Evolutionary conservation across 2,329 filamentous ascomycete species (phyloP).

Genomic region (Hypoxylon rubiginosum): DNA sequence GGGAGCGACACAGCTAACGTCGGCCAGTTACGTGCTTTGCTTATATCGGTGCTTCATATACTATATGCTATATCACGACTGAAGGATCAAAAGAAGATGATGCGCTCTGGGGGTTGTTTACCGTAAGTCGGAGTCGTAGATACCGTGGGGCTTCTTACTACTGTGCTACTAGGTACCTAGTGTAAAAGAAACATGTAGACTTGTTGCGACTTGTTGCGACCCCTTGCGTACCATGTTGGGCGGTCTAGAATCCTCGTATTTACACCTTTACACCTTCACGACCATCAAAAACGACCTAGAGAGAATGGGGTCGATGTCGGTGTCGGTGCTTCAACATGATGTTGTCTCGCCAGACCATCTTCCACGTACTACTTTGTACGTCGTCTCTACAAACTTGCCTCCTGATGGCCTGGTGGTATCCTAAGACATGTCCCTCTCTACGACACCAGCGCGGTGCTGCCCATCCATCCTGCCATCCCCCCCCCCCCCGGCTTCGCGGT

Average conservation of each 20-base stretch:
- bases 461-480: conserved; percentile 7
- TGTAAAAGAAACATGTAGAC: conserved; percentile 4
- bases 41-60: conserved; percentile 11
- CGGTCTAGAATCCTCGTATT: conserved; percentile 26
- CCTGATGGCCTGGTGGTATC: not conserved
- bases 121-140: conserved; percentile 5
- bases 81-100: conserved; percentile 11
- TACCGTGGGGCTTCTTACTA: conserved; percentile 1
- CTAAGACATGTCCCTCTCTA: conserved; percentile 27
- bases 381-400: conserved; percentile 8
- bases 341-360: conserved; percentile 17
- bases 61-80: not conserved
- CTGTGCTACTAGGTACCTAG: too few species aligned
- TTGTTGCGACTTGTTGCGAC: not conserved
- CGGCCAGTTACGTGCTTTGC: conserved; percentile 6
- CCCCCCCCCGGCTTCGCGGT: conserved; percentile 17
- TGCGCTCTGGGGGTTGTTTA: conserved; percentile 11
- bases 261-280: conserved; percentile 8
- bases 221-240: conserved; percentile 23
- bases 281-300: not conserved
- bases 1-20: conserved; percentile 14
- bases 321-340: not conserved
- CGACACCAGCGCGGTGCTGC: conserved; percentile 15
- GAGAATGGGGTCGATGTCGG: not conserved
- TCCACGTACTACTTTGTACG: not conserved